Evolutionary conservation across 139 green algal genomes (phyloP).

Genomic region (Zygnema cylindricum): DNA sequence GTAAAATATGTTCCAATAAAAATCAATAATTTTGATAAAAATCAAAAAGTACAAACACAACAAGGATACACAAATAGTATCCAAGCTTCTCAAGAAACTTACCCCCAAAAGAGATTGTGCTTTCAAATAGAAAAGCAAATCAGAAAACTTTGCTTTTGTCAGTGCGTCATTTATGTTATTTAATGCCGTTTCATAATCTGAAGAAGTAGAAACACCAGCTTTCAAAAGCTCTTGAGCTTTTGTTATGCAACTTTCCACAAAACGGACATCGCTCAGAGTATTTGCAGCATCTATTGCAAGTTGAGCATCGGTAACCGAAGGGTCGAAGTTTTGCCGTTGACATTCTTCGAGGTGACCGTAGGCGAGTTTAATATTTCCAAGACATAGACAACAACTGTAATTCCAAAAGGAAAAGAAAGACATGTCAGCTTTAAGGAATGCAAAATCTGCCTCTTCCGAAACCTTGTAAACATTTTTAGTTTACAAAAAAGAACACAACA

Average conservation of each 20-base stretch:
- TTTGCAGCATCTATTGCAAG: slow-evolving; percentile 23
- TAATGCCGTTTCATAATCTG: not conserved
- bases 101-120: not conserved
- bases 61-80: too few species aligned
- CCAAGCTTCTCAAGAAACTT: too few species aligned
- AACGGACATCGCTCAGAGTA: not conserved
- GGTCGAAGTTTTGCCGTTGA: not conserved
- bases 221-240: not conserved
- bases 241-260: not conserved
- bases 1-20: too few species aligned
- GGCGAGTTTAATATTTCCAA: slow-evolving; percentile 36
- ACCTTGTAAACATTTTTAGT: too few species aligned
- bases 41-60: too few species aligned
- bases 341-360: slow-evolving; percentile 17
- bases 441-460: too few species aligned
- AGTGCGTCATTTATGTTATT: not conserved
- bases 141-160: not conserved
- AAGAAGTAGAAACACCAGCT: not conserved
- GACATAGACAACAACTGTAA: slow-evolving; percentile 46
- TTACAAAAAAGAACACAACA: too few species aligned
- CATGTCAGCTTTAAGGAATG: too few species aligned
- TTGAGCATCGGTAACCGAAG: slow-evolving; percentile 8
- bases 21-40: too few species aligned
- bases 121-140: not conserved
- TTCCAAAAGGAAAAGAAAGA: too few species aligned